phyloP scores from a whole-genome alignment of 495 filamentous ascomycete genomes.

The Podospora anserina region DNA sequence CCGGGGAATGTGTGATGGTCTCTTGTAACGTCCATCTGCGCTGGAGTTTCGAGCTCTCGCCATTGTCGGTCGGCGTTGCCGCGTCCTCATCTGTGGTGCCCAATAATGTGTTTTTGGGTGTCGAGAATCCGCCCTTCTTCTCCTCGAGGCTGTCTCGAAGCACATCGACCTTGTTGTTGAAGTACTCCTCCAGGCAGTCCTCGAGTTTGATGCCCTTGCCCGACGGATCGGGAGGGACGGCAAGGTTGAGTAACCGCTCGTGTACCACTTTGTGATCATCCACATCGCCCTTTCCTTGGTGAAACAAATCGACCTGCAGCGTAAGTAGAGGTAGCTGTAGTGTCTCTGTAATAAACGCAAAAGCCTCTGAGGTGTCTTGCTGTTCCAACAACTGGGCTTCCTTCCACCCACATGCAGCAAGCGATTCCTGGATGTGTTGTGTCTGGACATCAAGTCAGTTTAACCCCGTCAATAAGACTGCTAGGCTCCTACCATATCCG shows the following conservation, averaged over 20 bases:
- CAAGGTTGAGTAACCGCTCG: slow-evolving; percentile 87
- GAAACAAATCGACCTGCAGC: slow-evolving; percentile 91
- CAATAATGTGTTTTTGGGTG: slow-evolving; percentile 36
- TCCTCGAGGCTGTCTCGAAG: slow-evolving; percentile 63
- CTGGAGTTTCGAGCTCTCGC: slow-evolving; percentile 17
- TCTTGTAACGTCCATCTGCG: slow-evolving; percentile 37
- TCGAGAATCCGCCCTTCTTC: slow-evolving; percentile 42
- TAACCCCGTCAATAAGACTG: not conserved
- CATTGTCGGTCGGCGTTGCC: slow-evolving; percentile 12
- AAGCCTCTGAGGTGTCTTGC: slow-evolving; percentile 94
- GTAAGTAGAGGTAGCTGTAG: slow-evolving; percentile 85
- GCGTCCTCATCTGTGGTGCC: slow-evolving; percentile 36
- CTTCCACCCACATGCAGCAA: slow-evolving; percentile 88
- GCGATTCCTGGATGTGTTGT: slow-evolving; percentile 71
- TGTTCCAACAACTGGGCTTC: slow-evolving; percentile 73
- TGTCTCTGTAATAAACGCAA: slow-evolving; percentile 87
- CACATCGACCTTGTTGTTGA: slow-evolving; percentile 92
- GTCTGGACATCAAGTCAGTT: slow-evolving; percentile 37
- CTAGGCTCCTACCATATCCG: slow-evolving; percentile 54
- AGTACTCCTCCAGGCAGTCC: slow-evolving; percentile 88
- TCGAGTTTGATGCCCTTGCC: slow-evolving; percentile 72
- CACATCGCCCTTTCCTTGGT: slow-evolving; percentile 75
- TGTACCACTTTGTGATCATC: slow-evolving; percentile 95
- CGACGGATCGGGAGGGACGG: slow-evolving; percentile 64
- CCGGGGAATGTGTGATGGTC: slow-evolving; percentile 22